Evolutionary conservation across 257 asterid genomes (phyloP), one percentile per base, ranked within the genome.

Genomic region (Verbena officinalis): DNA sequence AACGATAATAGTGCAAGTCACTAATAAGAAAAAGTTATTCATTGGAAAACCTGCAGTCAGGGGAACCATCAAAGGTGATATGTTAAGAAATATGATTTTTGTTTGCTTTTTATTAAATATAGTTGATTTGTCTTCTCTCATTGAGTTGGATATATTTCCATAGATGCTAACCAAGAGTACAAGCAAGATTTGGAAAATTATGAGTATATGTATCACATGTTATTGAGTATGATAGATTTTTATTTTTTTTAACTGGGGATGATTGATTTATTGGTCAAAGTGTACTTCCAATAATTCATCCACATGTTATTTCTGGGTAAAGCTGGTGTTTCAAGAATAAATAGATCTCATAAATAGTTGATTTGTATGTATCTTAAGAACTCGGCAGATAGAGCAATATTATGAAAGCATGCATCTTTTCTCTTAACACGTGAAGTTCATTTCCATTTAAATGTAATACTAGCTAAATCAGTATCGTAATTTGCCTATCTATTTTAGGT

Each of bases 401-500:
- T 16, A 16, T 33, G 14, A 21, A 33, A 62, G 21, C 19, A 45
- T 4, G 10, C 9, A 30, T 17, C 45, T 62, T n/a, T 36, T 61
- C 40, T 9, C 34, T 46, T 52, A 45, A 45, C 0, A 3, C n/a
- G 14, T 24, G 65, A 22, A 34, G 9, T 42, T 55, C 20, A 13
- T 40, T 40, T 27, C 40, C 10, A 17, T 44, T 63, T 12, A 10
- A 61, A 27, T 12, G 11, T n/a, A 14, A 62, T 39, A 57, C 7
- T 46, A 27, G 40, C 40, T 64, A 38, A 14, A 50, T 45, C 31
- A 33, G 39, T 61, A 54, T 49, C 55, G 11, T 36, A 20, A 36
- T 50, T 67, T 50, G 34, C 4, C 44, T 66, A 57, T 70, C 50
- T 40, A 31, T 59, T 61, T 54, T 69, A 87, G 95, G 95, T 84